Percentiles rank a stretch among this genome's conserved stretches.
Evolutionary conservation across 169 alveolate species (phyloP).

Genomic region (Babesia gibsoni): DNA sequence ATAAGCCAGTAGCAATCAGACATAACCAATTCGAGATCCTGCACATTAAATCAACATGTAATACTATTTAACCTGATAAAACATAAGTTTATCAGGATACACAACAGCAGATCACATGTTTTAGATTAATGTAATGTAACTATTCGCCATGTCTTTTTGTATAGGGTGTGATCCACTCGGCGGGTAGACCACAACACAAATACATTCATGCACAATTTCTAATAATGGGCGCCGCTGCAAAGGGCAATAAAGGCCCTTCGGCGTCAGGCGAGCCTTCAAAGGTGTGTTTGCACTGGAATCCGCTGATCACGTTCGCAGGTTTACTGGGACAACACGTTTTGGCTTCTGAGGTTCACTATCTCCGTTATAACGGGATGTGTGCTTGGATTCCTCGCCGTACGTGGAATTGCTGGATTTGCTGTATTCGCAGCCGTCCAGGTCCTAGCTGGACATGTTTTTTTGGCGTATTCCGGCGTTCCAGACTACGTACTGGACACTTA

Average conservation of each 20-base stretch:
- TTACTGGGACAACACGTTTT: not conserved
- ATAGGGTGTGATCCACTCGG: no score
- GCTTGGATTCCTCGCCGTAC: constrained; percentile 43
- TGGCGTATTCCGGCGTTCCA: constrained; percentile 35
- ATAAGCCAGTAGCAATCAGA: no score
- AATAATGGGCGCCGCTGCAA: constrained; percentile 1
- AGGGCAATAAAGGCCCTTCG: not conserved
- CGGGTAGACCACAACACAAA: no score
- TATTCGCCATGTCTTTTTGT: no score
- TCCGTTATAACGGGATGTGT: constrained; percentile 41
- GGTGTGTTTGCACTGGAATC: not conserved
- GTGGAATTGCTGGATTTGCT: constrained; percentile 46
- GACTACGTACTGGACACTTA: constrained; percentile 50
- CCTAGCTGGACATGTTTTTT: constrained; percentile 29
- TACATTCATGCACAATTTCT: no score
- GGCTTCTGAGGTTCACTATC: constrained; percentile 18
- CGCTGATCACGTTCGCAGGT: not conserved
- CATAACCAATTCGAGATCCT: no score
- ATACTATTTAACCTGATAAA: no score
- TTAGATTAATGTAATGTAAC: no score
- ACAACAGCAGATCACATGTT: no score
- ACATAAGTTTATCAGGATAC: no score
- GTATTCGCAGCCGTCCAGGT: constrained; percentile 24
- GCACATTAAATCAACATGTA: no score
- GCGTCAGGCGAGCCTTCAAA: constrained; percentile 1